A percentile compares a stretch with the other conserved stretches of the same genome.
Evolutionary conservation across 169 alveolate genomes (phyloP).

Genomic region (Eimeria brunetti): DNA sequence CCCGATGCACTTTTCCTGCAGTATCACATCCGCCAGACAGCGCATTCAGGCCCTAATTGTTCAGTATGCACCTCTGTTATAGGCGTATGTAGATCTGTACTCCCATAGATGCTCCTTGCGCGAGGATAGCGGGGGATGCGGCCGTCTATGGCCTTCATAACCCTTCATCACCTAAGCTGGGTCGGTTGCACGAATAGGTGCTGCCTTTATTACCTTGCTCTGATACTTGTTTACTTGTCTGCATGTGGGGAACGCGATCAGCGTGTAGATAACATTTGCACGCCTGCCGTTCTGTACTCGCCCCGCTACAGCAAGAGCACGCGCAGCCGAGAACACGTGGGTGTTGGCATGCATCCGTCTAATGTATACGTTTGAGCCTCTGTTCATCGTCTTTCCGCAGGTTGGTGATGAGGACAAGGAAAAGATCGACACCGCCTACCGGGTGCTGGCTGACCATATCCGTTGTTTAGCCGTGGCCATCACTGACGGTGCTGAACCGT

Average conservation of each 20-base stretch:
- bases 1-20: background rate
- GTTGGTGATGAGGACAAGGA: constrained; percentile 89
- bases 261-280: background rate
- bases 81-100: background rate
- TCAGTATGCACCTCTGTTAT: background rate
- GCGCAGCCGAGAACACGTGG: background rate
- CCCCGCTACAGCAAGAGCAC: background rate
- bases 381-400: background rate
- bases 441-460: constrained; percentile 96
- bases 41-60: background rate
- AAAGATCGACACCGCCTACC: constrained; percentile 94
- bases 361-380: background rate
- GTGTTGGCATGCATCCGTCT: background rate
- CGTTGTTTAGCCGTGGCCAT: constrained; percentile 95
- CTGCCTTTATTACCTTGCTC: background rate
- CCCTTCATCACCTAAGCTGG: background rate
- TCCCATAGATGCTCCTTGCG: background rate
- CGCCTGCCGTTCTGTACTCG: background rate
- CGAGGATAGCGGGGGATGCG: background rate
- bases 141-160: background rate
- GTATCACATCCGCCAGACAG: background rate
- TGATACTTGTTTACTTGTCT: no score
- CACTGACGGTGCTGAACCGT: constrained; percentile 95
- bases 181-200: background rate
- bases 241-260: background rate